phyloP scores from a whole-genome alignment of 306 rosid species.

The Pyrus communis region DNA sequence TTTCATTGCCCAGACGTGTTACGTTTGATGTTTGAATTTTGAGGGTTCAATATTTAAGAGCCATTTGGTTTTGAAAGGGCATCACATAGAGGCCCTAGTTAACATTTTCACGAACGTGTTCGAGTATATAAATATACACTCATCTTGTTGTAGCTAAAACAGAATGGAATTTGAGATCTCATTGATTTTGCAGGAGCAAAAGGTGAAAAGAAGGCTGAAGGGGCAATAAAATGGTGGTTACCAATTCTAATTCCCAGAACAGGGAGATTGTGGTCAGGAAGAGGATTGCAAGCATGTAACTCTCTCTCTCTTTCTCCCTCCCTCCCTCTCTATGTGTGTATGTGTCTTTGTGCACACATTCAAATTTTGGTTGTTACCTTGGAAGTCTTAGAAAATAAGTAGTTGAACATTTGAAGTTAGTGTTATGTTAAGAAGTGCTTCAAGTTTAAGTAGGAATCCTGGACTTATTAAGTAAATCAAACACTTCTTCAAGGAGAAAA shows the following conservation, averaged over 20 bases:
- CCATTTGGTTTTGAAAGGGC: neutral
- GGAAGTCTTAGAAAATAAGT: neutral
- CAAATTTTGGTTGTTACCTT: neutral
- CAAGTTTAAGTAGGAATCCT: neutral
- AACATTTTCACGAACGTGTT: neutral
- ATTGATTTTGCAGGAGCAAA: slow-evolving; percentile 9
- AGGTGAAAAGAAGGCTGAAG: neutral
- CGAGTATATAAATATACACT: neutral
- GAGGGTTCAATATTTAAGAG: neutral
- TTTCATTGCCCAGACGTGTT: neutral
- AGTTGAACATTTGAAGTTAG: neutral
- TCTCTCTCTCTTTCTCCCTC: neutral
- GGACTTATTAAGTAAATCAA: neutral
- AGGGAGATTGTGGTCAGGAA: slow-evolving; percentile 68
- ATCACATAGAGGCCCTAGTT: neutral
- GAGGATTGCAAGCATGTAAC: slow-evolving; percentile 80
- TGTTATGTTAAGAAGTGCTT: neutral
- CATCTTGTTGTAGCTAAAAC: neutral
- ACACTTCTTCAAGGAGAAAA: neutral
- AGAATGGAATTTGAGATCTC: neutral
- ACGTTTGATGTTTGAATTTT: neutral
- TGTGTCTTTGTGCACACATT: neutral
- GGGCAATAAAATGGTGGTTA: slow-evolving; percentile 39
- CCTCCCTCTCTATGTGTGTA: neutral
- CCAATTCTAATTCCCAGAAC: slow-evolving; percentile 51